Percentiles rank a stretch among this genome's conserved stretches.
phyloP scores from a whole-genome alignment of 1,139 yeast genomes.

The Diutina pseudorugosa region DNA sequence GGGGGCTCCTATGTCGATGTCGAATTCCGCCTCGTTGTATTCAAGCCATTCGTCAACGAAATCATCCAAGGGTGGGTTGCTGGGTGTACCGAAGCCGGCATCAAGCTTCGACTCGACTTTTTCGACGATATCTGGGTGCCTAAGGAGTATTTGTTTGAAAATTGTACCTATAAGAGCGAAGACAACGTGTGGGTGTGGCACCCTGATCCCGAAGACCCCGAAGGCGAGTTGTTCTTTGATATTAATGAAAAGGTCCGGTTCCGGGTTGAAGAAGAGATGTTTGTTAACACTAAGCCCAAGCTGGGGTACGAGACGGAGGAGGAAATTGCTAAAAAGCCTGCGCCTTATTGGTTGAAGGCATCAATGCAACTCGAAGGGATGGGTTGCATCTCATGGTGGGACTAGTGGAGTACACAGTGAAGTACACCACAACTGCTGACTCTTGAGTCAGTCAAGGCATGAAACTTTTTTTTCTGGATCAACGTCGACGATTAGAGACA shows the following conservation, averaged over 20 bases:
- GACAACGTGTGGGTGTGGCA: conserved; percentile 97
- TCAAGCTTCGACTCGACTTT: conserved; percentile 72
- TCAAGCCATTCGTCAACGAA: conserved; percentile 93
- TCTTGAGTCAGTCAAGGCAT: not conserved
- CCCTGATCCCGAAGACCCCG: conserved; percentile 63
- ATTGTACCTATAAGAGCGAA: conserved; percentile 50
- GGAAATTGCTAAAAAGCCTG: conserved; percentile 27
- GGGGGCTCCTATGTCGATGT: conserved; percentile 80
- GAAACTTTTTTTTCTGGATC: not conserved
- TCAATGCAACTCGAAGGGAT: conserved; percentile 92
- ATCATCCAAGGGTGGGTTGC: conserved; percentile 90
- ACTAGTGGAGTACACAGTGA: conserved; percentile 16
- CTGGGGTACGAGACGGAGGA: conserved; percentile 43
- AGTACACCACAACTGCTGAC: not conserved
- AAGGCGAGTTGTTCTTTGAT: conserved; percentile 68
- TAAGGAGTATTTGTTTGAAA: conserved; percentile 66
- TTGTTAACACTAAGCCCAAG: conserved; percentile 70
- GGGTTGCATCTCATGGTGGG: conserved; percentile 98
- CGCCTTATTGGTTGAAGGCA: conserved; percentile 79
- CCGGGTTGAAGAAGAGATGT: conserved; percentile 80
- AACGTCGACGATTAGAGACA: not conserved
- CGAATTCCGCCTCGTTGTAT: conserved; percentile 62
- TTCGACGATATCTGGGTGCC: conserved; percentile 92
- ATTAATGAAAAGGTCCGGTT: conserved; percentile 83
- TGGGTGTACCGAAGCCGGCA: conserved; percentile 77